Evolutionary conservation across 352 stramenopile genomes (phyloP).

Genomic region (Thalassiosira hispida): DNA sequence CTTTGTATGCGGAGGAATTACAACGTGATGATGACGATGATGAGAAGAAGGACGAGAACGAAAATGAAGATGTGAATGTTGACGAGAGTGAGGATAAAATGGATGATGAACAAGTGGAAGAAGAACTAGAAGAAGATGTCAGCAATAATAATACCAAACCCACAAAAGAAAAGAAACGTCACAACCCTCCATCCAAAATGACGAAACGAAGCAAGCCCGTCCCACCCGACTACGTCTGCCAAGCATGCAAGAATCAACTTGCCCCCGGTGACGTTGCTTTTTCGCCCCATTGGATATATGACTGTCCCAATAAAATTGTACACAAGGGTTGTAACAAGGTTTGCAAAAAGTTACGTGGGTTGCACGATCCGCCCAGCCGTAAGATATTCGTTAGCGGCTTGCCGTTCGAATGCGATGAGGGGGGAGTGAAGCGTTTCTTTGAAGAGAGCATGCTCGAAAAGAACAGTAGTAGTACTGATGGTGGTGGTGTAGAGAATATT

Average conservation of each 20-base stretch:
- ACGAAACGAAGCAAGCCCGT: slow-evolving; percentile 72
- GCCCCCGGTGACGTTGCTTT: not conserved
- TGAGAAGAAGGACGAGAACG: not conserved
- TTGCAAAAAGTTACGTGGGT: slow-evolving; percentile 62
- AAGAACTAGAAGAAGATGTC: slow-evolving; percentile 15
- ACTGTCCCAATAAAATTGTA: slow-evolving; percentile 77
- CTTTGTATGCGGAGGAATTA: slow-evolving; percentile 26
- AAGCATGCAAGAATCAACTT: slow-evolving; percentile 77
- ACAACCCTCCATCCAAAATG: slow-evolving; percentile 48
- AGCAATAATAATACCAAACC: slow-evolving; percentile 30
- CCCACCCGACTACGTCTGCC: slow-evolving; percentile 76
- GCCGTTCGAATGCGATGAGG: slow-evolving; percentile 73
- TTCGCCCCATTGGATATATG: slow-evolving; percentile 82
- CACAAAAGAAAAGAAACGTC: slow-evolving; percentile 31
- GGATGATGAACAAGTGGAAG: too few relatives aligned
- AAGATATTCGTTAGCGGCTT: slow-evolving; percentile 84
- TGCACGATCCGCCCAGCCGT: slow-evolving; percentile 67
- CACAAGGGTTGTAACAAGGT: slow-evolving; percentile 71
- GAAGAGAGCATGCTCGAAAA: slow-evolving; percentile 20
- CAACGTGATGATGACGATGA: slow-evolving; percentile 32
- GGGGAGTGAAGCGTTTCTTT: slow-evolving; percentile 71
- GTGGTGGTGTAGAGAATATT: slow-evolving; percentile 6
- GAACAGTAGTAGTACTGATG: slow-evolving; percentile 26
- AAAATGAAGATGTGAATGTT: slow-evolving; percentile 10
- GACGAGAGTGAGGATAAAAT: slow-evolving; percentile 6